Base-by-base conservation (phyloP, 139 green algal genomes). In the Micractinium sp. region DNA sequence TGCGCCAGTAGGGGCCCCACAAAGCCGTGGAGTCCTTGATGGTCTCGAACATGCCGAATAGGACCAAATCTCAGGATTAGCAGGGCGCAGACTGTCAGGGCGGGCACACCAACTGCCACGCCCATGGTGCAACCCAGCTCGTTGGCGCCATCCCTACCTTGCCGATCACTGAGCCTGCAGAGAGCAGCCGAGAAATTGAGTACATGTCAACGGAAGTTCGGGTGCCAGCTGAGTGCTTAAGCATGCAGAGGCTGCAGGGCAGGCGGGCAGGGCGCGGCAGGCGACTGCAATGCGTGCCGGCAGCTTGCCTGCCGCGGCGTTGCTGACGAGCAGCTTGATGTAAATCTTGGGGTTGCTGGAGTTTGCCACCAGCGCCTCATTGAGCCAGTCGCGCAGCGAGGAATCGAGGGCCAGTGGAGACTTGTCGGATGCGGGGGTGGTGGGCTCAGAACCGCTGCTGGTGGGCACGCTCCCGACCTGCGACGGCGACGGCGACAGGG, bases 261-360 rank as follows among this genome's bases (percentile, higher is more conserved):
- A 56, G 47, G 47, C 47, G 47, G 47, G 47, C 47, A 9, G 47
- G 9, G 47, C n/a, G n/a, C n/a, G n/a, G n/a, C n/a, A n/a, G n/a
- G n/a, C n/a, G n/a, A n/a, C 67, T 56, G 47, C 47, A 16, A 9
- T 56, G 47, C 47, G 47, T 56, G 47, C 47, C 47, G 47, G 47
- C 47, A 9, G 47, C 47, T 56, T 56, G 47, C 47, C 47, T 14
- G 96, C 96, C 61, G 92, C 92, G 16, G 92, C 89, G 77, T 97
- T 97, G 69, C 87, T 93, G 20, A 98, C 83, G 27, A 98, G 91
- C n/a, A 98, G 93, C 86, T 96, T 97, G 5, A 88, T n/a, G 41
- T 93, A 90, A 4, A 93, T 39, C 25, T 87, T 87, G 66, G 66
- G 79, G 33, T 90, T 87, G 39, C 27, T 82, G 4, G 73, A 31